Evolutionary conservation across 176 grass and related monocot genomes (phyloP).

Genomic region (sorghum (Sorghum bicolor)): Sorghum_bicolor_NCBIv3 NC_012872.2:4568501-4569000

Average conservation of each 20-base stretch:
- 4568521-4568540: not conserved
- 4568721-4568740: not conserved
- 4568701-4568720: not conserved
- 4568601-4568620: not conserved
- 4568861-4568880: not conserved
- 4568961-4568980: not conserved
- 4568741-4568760: not conserved
- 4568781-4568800: not conserved
- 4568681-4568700: too few species aligned
- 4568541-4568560: not conserved
- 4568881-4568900: not conserved
- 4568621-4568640: not conserved
- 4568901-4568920: not conserved
- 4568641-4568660: not conserved
- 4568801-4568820: too few species aligned
- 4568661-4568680: not conserved
- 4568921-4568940: not conserved
- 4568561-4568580: not conserved
- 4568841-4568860: not conserved
- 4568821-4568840: not conserved
- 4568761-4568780: not conserved
- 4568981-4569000: not conserved
- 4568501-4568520: not conserved
- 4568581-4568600: not conserved
- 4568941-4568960: not conserved